These are phyloP conservation scores for Alternaria triticina DNA, from an alignment of 2,329 filamentous ascomycete species.

Conservation along the genomic window DNA sequence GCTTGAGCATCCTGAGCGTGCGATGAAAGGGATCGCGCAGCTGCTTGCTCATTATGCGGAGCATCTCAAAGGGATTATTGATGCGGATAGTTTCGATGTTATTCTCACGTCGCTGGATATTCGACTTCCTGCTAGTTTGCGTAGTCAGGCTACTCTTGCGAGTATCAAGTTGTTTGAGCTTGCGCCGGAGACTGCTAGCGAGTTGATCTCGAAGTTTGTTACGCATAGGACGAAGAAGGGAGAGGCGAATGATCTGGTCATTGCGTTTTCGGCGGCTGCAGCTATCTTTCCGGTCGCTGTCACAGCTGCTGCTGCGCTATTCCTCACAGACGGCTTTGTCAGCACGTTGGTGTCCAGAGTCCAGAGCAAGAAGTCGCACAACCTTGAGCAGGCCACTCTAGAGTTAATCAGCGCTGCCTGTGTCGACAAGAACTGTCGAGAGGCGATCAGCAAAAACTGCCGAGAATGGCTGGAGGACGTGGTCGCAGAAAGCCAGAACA, in stretches of 20 bases:
- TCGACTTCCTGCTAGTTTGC: conserved; percentile 73
- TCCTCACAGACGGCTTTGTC: conserved; percentile 88
- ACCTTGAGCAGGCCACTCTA: conserved; percentile 84
- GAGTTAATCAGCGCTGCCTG: conserved; percentile 92
- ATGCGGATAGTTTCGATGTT: conserved; percentile 80
- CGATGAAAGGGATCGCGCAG: conserved; percentile 66
- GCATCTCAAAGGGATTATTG: conserved; percentile 67
- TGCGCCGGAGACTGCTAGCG: conserved; percentile 72
- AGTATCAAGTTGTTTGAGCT: conserved; percentile 84
- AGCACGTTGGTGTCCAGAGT: conserved; percentile 77
- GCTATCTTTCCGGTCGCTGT: conserved; percentile 86
- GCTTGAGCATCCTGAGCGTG: conserved; percentile 70
- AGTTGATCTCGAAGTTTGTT: conserved; percentile 76
- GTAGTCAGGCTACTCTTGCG: conserved; percentile 81
- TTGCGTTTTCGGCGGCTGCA: conserved; percentile 91
- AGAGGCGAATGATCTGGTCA: conserved; percentile 85
- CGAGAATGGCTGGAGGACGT: conserved; percentile 86
- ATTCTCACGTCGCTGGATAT: conserved; percentile 87
- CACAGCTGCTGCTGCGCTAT: conserved; percentile 75
- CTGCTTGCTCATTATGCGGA: conserved; percentile 62
- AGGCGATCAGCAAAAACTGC: conserved; percentile 84
- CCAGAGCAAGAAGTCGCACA: conserved; percentile 79
- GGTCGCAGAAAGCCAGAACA: conserved; percentile 72
- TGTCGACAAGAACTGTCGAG: conserved; percentile 80
- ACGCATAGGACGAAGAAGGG: conserved; percentile 72